These are phyloP conservation scores for Metschnikowia picachoensis DNA, from an alignment of 805 yeast species.

Conservation along the genomic window DNA sequence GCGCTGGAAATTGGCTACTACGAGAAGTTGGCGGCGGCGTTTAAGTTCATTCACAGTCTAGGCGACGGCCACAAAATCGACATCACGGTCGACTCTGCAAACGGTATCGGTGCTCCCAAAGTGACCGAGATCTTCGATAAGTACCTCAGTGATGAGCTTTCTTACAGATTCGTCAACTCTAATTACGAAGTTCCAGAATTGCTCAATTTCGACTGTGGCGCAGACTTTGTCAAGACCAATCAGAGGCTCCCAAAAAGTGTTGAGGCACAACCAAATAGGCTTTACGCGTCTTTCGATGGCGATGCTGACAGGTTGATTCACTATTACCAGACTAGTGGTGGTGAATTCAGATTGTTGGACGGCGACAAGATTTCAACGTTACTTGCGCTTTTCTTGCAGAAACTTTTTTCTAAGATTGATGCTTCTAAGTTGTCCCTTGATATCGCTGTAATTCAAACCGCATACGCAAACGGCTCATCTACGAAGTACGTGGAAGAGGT, in stretches of 20 bases:
- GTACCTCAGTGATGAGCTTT: constrained; percentile 39
- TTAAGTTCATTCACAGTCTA: constrained; percentile 39
- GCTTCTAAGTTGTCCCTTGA: constrained; percentile 41
- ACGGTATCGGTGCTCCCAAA: constrained; percentile 94
- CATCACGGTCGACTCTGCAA: constrained; percentile 83
- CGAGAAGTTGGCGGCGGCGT: constrained; percentile 53
- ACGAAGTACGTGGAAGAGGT: constrained; percentile 62
- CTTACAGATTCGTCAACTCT: constrained; percentile 48
- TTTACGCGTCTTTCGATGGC: constrained; percentile 89
- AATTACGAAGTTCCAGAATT: constrained; percentile 48
- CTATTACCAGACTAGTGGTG: constrained; percentile 47
- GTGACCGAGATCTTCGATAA: constrained; percentile 44
- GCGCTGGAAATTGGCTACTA: constrained; percentile 69
- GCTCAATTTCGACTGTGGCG: constrained; percentile 84
- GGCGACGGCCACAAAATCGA: constrained; percentile 25
- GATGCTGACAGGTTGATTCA: constrained; percentile 95
- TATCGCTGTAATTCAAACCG: constrained; percentile 93
- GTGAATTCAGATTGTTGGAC: constrained; percentile 60
- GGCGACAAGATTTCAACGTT: constrained; percentile 93
- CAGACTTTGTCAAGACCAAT: constrained; percentile 90
- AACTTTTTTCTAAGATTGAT: constrained; percentile 45
- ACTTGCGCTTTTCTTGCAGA: constrained; percentile 63
- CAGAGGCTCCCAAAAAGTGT: constrained; percentile 72
- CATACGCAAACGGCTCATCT: constrained; percentile 94
- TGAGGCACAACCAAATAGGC: constrained; percentile 38